Evolutionary conservation across 2,329 filamentous ascomycete genomes (phyloP), one percentile per base, ranked within the genome.

Genomic region (Colletotrichum endophyticum): DNA sequence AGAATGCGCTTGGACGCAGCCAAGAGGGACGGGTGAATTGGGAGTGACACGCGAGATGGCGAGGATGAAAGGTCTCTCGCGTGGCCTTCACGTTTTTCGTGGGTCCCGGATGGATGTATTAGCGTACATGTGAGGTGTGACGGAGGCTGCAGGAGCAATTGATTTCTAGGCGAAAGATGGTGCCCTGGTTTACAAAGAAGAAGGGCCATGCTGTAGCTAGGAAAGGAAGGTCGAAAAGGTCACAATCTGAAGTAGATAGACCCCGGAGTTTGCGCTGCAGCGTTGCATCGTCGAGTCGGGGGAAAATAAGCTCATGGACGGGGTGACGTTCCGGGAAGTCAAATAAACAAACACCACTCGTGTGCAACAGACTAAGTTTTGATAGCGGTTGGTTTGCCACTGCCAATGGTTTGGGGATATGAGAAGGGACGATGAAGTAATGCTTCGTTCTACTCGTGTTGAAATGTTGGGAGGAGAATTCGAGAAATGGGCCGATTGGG

Each of bases 301-400:
- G 22, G n/a, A n/a, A 3, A 49, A 66, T 66, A 66, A 76, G 70
- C 73, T 76, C 22, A 53, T 69, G n/a, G 9, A 30, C n/a, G 15
- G 22, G 25, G 13, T 2, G 22, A 15, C 13, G 16, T 59, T 34
- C 34, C 64, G 57, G 70, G 4, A 64, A 49, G n/a, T 64, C 34
- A 69, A 53, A 12, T 15, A 34, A 8, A 73, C 9, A 59, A 32
- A 25, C 11, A 53, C 3, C 27, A 19, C 3, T 13, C 6, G 3
- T 53, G 6, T 12, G 11, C 15, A 13, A 13, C 2, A 30, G 44
- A 12, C 56, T 28, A 19, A 67, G 25, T 15, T 30, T 15, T 6
- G 27, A 73, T 16, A 4, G 12, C 19, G 44, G 11, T 4, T 53
- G 44, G 44, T 8, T 8, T 13, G 44, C 5, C 11, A 13, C 16